phyloP scores from a whole-genome alignment of 1,284 basidiomycete species.

The Neotropicomus parvogracilis region DNA sequence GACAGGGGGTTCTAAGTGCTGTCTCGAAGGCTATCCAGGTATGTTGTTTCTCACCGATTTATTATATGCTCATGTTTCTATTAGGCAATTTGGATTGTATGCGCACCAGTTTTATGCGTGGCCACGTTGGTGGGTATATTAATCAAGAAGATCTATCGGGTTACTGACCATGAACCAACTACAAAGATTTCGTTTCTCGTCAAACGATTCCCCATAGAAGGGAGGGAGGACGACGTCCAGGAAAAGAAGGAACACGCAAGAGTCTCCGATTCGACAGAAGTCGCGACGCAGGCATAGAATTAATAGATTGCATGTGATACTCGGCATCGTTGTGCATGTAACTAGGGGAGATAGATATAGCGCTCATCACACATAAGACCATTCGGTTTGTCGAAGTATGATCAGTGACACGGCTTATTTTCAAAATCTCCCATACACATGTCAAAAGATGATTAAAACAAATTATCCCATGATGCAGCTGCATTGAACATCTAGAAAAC shows the following conservation, averaged over 20 bases:
- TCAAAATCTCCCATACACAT: too few species aligned
- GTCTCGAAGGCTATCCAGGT: conserved; percentile 57
- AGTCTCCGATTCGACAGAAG: conserved; percentile 4
- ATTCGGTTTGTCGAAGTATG: too few species aligned
- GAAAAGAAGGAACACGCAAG: conserved; percentile 20
- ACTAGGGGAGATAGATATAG: conserved; percentile 7
- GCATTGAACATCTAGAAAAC: too few species aligned
- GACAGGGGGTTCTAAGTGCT: conserved; percentile 40
- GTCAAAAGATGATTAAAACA: too few species aligned
- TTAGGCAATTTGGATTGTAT: conserved; percentile 61
- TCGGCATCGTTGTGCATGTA: conserved; percentile 19
- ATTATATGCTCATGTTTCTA: conserved; percentile 18
- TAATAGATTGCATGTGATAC: conserved; percentile 5
- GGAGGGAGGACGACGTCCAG: conserved; percentile 9
- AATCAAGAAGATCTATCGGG: conserved; percentile 3
- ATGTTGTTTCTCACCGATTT: conserved; percentile 16
- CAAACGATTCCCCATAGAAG: conserved; percentile 28
- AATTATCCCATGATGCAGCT: too few species aligned
- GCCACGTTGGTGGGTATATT: conserved; percentile 45
- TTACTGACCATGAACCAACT: conserved; percentile 25
- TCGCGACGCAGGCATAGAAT: conserved; percentile 18
- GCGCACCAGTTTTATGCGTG: conserved; percentile 53
- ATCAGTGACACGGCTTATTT: too few species aligned
- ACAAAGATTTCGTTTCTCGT: conserved; percentile 34
- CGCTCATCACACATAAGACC: too few species aligned